A percentile compares a stretch with the other conserved stretches of the same genome.
Evolutionary conservation across 2,329 filamentous ascomycete genomes (phyloP).

Genomic region (Claviceps sorghi): DNA sequence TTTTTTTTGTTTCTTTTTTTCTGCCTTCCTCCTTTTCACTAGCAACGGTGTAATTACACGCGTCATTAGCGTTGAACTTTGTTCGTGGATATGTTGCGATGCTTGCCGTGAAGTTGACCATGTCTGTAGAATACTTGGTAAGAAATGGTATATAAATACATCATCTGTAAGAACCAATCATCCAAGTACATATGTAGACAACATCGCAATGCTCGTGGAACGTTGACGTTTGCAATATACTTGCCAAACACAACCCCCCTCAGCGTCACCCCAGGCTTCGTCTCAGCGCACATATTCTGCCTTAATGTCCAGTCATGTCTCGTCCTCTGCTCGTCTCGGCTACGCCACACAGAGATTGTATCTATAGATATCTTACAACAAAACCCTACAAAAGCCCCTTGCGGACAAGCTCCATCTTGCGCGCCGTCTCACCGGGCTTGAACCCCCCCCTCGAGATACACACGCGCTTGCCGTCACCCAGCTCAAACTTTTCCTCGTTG

Average conservation of each 20-base stretch:
- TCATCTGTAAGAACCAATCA: not conserved
- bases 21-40: no score
- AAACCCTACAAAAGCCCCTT: conserved; percentile 48
- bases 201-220: not conserved
- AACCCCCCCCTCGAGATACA: conserved; percentile 66
- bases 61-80: no score
- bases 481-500: conserved; percentile 64
- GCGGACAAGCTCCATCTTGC: conserved; percentile 66
- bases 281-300: not conserved
- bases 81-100: no score
- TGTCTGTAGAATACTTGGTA: no score
- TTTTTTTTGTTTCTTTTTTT: no score
- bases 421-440: conserved; percentile 52
- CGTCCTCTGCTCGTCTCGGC: not conserved
- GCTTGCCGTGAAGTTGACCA: no score
- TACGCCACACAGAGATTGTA: no score
- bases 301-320: not conserved
- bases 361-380: no score
- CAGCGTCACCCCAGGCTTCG: not conserved
- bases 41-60: no score
- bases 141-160: not conserved
- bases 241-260: no score
- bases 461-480: conserved; percentile 55
- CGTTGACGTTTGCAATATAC: no score
- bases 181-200: not conserved